phyloP scores from a whole-genome alignment of 2,329 filamentous ascomycete species.

The Aspergillus sp. region DNA sequence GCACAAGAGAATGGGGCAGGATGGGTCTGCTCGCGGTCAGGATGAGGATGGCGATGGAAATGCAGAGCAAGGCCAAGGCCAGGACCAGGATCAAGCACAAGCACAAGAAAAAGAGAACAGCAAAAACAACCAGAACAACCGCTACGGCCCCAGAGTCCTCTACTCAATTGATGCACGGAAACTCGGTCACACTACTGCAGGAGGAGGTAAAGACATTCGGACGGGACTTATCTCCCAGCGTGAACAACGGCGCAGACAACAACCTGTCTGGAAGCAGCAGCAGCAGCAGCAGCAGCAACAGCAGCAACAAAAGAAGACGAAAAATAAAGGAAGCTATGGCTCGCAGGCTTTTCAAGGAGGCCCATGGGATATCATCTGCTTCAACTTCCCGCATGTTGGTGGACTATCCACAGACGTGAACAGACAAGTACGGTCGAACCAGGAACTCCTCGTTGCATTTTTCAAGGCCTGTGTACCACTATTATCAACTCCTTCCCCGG shows the following conservation, averaged over 20 bases:
- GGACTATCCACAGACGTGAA: slow-evolving; percentile 90
- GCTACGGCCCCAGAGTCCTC: slow-evolving; percentile 23
- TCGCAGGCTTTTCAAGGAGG: slow-evolving; percentile 15
- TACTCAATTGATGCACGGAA: slow-evolving; percentile 39
- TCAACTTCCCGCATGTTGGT: slow-evolving; percentile 96
- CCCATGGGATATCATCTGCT: slow-evolving; percentile 69
- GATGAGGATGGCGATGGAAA: neutral
- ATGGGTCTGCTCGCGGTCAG: neutral
- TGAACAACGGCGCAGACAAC: slow-evolving; percentile 18
- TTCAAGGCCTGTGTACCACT: slow-evolving; percentile 39
- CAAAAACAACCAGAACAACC: slow-evolving; percentile 2
- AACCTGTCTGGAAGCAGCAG: slow-evolving; percentile 17
- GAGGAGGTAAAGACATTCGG: slow-evolving; percentile 38
- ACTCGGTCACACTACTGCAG: slow-evolving; percentile 28
- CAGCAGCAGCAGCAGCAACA: too few relatives aligned
- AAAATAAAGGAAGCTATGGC: neutral
- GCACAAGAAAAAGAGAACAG: slow-evolving; percentile 2
- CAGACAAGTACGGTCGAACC: slow-evolving; percentile 86
- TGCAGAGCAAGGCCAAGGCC: slow-evolving; percentile 6
- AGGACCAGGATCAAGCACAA: neutral
- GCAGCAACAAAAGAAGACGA: slow-evolving; percentile 1
- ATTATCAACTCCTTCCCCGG: slow-evolving; percentile 23
- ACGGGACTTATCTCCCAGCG: slow-evolving; percentile 26
- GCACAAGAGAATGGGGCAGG: neutral
- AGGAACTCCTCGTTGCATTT: slow-evolving; percentile 48